These are phyloP conservation scores for Logfia minima DNA, from an alignment of 129 eudicot genomes.

Conservation along the genomic window DNA sequence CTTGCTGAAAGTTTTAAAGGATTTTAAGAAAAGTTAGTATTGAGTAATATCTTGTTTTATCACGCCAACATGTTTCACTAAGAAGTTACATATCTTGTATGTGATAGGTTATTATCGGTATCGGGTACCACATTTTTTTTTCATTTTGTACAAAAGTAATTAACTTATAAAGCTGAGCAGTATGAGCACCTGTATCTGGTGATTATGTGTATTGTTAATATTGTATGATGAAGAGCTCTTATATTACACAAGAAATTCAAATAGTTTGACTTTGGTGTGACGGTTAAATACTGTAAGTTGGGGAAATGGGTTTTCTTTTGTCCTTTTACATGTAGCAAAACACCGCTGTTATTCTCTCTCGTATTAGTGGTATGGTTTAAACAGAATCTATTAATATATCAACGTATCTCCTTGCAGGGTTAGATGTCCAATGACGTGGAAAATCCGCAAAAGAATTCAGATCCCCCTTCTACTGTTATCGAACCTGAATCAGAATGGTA, in stretches of 20 bases:
- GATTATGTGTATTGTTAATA: not conserved
- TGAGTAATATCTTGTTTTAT: not conserved
- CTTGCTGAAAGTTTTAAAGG: not conserved
- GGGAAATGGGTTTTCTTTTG: not conserved
- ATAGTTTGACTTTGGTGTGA: not conserved
- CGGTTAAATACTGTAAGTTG: not conserved
- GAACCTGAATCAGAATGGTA: conserved; percentile 62
- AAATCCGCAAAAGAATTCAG: conserved; percentile 44
- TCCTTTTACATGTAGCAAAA: not conserved
- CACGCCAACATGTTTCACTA: not conserved
- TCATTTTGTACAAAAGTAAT: not conserved
- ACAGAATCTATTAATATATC: not conserved
- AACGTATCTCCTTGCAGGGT: not conserved
- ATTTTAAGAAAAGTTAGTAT: not conserved
- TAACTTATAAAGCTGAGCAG: not conserved
- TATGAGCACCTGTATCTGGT: not conserved
- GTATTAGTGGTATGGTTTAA: not conserved
- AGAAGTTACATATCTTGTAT: not conserved
- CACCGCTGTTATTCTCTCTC: not conserved
- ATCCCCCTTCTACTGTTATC: conserved; percentile 19
- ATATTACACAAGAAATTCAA: not conserved
- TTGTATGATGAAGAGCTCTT: not conserved
- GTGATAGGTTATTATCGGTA: not conserved
- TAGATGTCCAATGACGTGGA: conserved; percentile 59
- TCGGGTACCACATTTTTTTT: not conserved